These are phyloP conservation scores for Pezicula carpinea DNA, from an alignment of 2,329 filamentous ascomycete genomes.

Conservation along the genomic window DNA sequence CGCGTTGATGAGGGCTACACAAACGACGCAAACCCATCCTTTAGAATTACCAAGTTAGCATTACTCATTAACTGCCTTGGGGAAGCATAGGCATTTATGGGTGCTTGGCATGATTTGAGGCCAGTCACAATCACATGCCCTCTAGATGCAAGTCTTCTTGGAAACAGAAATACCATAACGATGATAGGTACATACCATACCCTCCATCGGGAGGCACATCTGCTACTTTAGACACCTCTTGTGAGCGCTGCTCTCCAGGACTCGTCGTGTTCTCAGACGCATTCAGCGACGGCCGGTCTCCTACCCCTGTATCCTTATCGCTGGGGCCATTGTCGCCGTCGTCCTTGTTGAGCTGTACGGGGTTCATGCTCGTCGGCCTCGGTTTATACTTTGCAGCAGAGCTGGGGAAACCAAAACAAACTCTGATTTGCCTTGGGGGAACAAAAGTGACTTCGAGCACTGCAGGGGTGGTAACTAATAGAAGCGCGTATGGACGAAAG, in stretches of 20 bases:
- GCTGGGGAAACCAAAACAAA: no score
- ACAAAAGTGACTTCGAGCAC: no score
- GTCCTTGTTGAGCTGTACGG: no score
- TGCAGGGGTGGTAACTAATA: no score
- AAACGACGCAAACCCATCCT: constrained; percentile 45
- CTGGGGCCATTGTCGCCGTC: no score
- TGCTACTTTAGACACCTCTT: constrained; percentile 4
- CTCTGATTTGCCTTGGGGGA: no score
- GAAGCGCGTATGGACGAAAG: no score
- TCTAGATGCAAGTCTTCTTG: background rate
- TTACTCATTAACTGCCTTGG: background rate
- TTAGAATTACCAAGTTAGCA: background rate
- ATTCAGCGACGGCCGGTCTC: no score
- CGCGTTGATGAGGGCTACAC: constrained; percentile 37
- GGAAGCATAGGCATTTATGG: background rate
- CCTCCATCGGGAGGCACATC: constrained; percentile 49
- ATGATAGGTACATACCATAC: constrained; percentile 41
- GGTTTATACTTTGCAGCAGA: no score
- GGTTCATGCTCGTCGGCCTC: no score
- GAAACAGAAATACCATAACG: no score
- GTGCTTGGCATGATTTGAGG: background rate
- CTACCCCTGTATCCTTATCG: no score
- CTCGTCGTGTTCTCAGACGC: constrained; percentile 13
- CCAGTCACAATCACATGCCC: background rate
- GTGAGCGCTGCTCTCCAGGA: constrained; percentile 3